Evolutionary conservation across 2,329 filamentous ascomycete species (phyloP).

Genomic region (Fusarium neocosmosporiellum): DNA sequence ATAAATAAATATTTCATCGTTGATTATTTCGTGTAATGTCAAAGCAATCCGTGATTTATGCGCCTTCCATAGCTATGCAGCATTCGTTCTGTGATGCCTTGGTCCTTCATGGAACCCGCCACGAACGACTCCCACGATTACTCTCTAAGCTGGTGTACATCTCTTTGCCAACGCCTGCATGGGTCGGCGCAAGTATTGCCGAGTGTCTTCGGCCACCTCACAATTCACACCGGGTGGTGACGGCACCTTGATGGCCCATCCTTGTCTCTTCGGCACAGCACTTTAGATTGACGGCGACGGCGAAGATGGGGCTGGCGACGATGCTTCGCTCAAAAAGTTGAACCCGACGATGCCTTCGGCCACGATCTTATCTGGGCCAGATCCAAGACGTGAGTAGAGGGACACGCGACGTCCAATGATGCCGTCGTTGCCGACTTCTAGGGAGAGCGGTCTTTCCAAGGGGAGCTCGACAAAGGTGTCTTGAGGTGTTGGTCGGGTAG

Average conservation of each 20-base stretch:
- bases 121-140: background rate
- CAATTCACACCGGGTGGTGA: background rate
- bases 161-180: conserved; percentile 1
- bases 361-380: conserved; percentile 47
- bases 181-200: background rate
- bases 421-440: conserved; percentile 58
- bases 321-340: conserved; percentile 49
- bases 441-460: conserved; percentile 53
- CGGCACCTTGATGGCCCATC: conserved; percentile 33
- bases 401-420: conserved; percentile 63
- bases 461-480: conserved; percentile 48
- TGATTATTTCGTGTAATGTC: background rate
- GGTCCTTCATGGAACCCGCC: background rate
- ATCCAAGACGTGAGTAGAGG: conserved; percentile 44
- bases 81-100: background rate
- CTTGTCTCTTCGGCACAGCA: background rate
- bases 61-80: background rate
- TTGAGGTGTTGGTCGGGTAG: conserved; percentile 8
- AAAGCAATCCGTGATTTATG: background rate
- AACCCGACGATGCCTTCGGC: conserved; percentile 64
- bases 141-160: too few relatives aligned
- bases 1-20: background rate
- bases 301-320: conserved; percentile 19
- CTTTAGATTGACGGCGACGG: conserved; percentile 18
- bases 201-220: background rate